Base-by-base conservation (phyloP, 768 basidiomycete genomes). In the Suillus subluteus region DNA sequence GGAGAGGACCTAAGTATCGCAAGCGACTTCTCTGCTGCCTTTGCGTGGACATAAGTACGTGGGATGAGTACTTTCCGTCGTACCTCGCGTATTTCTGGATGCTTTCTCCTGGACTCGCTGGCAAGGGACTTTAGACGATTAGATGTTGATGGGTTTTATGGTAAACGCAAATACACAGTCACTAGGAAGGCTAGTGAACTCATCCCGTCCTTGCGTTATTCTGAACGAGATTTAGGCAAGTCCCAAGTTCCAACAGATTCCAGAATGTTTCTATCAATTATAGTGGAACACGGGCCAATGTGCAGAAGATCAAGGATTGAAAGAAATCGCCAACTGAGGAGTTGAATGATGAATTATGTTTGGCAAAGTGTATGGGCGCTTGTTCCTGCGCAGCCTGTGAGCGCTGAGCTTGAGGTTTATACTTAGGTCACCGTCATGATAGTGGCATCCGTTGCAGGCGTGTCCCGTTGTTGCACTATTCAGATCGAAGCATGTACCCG, bases 11-110 rank as follows among this genome's bases (percentile, higher is more conserved):
- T 84, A 15, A 96, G 83, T 30, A 95, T 89, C 1, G 90, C 84
- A 32, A 96, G 75, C 2, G 94, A 92, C 76, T 94, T 95, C 77
- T 96, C 95, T 30, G 94, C 92, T 37, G 95, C 94, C 93, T 87
- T 52, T 85, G 69, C 4, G 50, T 44, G 15, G 32, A 35, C 32
- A n/a, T 48, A 48, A 6, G 26, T 26, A 26, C 26, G 32, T 35
- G 18, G 9, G 21, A 30, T 18, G 30, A 54, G 30, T 55, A 1
- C 12, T 55, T 32, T 56, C 12, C 23, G 5, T 8, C 18, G 38
- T 41, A 96, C 96, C 87, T 97, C 96, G 74, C 93, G 91, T 71
- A 98, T 94, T 75, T 98, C 96, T 26, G 95, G 94, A 76, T 96
- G 90, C 71, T 92, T 93, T 66, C 96, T 82, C 72, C 89, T 86